These are phyloP conservation scores for Plasmodiophora brassicae DNA, from an alignment of 208 protist species.

Conservation along the genomic window DNA sequence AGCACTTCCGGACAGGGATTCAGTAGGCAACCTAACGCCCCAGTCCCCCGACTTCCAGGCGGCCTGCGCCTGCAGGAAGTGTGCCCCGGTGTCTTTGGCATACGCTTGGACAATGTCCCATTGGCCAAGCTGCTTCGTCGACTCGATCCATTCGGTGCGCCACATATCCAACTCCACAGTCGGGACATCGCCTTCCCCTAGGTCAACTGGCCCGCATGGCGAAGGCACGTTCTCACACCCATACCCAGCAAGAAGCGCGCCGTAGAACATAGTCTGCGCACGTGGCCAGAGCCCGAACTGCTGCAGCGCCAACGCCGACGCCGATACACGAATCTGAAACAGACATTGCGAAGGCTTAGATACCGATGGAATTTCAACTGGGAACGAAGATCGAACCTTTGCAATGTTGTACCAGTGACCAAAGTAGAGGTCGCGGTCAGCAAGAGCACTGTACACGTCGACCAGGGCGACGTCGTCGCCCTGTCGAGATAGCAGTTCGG, in stretches of 20 bases:
- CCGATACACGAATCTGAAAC: not conserved
- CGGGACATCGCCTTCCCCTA: not conserved
- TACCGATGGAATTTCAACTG: not conserved
- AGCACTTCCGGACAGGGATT: too few relatives aligned
- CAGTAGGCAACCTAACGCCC: not conserved
- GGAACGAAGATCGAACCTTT: not conserved
- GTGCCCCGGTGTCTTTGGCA: too few relatives aligned
- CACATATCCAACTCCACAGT: conserved; percentile 8
- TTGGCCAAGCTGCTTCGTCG: conserved; percentile 37
- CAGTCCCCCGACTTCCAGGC: not conserved
- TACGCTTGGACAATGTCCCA: conserved; percentile 33
- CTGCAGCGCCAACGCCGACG: conserved; percentile 36
- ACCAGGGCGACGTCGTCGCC: not conserved
- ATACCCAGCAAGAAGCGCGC: not conserved
- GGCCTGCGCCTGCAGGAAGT: not conserved
- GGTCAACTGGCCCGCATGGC: not conserved
- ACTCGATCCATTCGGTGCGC: conserved; percentile 35
- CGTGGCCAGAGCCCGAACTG: conserved; percentile 38
- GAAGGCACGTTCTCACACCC: not conserved
- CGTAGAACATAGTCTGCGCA: conserved; percentile 39
- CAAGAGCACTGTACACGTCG: not conserved
- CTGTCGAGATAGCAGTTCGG: not conserved
- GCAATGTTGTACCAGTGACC: conserved; percentile 24
- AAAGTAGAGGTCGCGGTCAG: not conserved
- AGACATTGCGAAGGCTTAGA: too few relatives aligned